Evolutionary conservation across 495 filamentous ascomycete species (phyloP).

Genomic region (Penicillium goetzii): DNA sequence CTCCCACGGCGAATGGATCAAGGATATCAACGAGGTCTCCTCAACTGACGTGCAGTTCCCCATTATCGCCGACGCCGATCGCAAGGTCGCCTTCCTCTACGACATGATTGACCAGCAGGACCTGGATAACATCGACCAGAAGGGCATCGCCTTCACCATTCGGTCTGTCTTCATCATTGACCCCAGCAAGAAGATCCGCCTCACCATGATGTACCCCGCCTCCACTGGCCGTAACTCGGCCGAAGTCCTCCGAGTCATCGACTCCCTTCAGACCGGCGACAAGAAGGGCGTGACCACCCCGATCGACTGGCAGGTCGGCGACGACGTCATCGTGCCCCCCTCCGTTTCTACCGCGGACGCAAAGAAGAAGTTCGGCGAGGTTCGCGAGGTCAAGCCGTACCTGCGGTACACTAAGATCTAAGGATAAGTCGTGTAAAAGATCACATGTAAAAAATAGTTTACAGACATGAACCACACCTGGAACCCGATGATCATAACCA

Average conservation of each 20-base stretch:
- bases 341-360: constrained; percentile 84
- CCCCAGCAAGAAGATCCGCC: constrained; percentile 96
- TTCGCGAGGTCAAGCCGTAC: constrained; percentile 94
- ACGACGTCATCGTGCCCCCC: constrained; percentile 96
- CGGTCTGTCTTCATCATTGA: constrained; percentile 99
- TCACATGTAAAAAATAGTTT: not conserved
- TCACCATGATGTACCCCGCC: constrained; percentile 94
- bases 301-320: constrained; percentile 86
- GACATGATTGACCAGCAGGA: constrained; percentile 95
- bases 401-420: constrained; percentile 35
- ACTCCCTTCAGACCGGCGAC: constrained; percentile 96
- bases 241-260: constrained; percentile 92
- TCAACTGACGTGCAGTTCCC: constrained; percentile 84
- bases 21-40: constrained; percentile 93
- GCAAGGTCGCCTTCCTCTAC: constrained; percentile 87
- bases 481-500: not conserved
- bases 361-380: constrained; percentile 85
- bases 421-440: not conserved
- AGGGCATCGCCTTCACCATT: constrained; percentile 98
- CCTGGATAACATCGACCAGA: constrained; percentile 85
- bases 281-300: constrained; percentile 94
- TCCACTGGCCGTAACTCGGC: constrained; percentile 96
- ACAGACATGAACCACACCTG: not conserved
- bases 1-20: constrained; percentile 75
- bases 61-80: constrained; percentile 96